Conservation (phyloP, 371 early-diverging fungal genomes). For the Basidiobolus meristosporus region DNA sequence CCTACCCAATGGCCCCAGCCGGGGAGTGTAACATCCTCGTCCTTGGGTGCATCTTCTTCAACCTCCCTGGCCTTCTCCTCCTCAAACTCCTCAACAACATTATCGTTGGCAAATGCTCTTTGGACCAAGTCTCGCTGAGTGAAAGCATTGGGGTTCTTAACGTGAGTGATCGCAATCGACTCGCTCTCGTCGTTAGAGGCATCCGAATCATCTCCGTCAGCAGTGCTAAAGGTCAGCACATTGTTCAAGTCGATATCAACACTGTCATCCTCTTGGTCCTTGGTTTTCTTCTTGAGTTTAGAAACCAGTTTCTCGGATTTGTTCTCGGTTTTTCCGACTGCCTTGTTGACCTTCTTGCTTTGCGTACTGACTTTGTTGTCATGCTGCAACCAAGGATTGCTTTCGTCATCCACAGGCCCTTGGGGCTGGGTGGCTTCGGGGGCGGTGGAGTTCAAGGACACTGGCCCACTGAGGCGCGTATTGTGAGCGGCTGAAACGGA, state of each 20-base stretch:
- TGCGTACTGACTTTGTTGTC: constrained; percentile 17
- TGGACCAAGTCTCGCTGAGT: constrained; percentile 71
- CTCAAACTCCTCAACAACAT: constrained; percentile 75
- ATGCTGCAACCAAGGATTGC: constrained; percentile 43
- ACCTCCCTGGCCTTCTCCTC: constrained; percentile 53
- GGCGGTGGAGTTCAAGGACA: constrained; percentile 16
- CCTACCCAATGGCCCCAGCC: constrained; percentile 92
- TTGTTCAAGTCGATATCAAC: constrained; percentile 1
- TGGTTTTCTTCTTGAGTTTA: constrained; percentile 23
- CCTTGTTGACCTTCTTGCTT: constrained; percentile 28
- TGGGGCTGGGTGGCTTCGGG: constrained; percentile 2
- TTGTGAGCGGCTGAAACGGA: constrained; percentile 30
- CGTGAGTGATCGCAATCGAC: constrained; percentile 20
- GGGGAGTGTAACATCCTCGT: constrained; percentile 67
- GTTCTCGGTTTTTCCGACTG: constrained; percentile 24
- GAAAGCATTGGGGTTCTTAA: constrained; percentile 29
- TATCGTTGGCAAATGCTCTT: constrained; percentile 85
- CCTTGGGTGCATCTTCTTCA: constrained; percentile 54
- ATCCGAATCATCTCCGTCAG: constrained; percentile 14
- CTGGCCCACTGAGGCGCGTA: constrained; percentile 27
- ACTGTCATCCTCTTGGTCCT: constrained; percentile 6
- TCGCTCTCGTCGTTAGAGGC: constrained; percentile 6
- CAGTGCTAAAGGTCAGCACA: neutral
- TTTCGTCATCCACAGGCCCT: constrained; percentile 8
- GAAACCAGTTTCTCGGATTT: constrained; percentile 24